These are phyloP conservation scores for Aspergillus sp. DNA, from an alignment of 2,329 filamentous ascomycete genomes.

Conservation along the genomic window DNA sequence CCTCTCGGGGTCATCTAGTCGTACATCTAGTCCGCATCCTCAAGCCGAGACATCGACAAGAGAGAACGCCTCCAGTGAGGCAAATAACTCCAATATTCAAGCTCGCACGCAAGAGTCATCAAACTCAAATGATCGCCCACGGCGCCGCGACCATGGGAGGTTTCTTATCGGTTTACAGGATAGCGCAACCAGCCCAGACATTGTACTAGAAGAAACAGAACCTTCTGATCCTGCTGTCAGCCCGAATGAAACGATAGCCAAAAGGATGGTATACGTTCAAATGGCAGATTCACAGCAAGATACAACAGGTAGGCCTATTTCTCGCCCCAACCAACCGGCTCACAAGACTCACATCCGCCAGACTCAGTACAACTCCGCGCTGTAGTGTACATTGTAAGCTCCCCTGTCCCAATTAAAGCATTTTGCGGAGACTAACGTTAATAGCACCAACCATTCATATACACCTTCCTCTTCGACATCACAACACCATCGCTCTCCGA, in stretches of 20 bases:
- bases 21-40: constrained; percentile 25
- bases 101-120: neutral
- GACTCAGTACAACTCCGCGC: constrained; percentile 33
- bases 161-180: constrained; percentile 47
- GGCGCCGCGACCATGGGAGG: constrained; percentile 30
- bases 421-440: constrained; percentile 11
- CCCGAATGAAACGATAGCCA: constrained; percentile 32
- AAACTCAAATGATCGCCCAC: constrained; percentile 6
- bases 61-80: constrained; percentile 11
- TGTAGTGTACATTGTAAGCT: constrained; percentile 42
- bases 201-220: constrained; percentile 28
- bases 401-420: neutral
- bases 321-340: too few species aligned
- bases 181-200: constrained; percentile 35
- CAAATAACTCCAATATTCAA: neutral
- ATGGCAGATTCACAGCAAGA: constrained; percentile 20
- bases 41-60: constrained; percentile 26
- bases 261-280: constrained; percentile 38
- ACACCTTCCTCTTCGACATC: constrained; percentile 50
- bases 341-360: neutral
- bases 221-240: constrained; percentile 19
- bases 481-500: constrained; percentile 42
- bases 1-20: constrained; percentile 30
- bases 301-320: constrained; percentile 15
- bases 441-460: constrained; percentile 51